Evolutionary conservation across 2,329 filamentous ascomycete genomes (phyloP).

Genomic region (Sporothrix schenckii): DNA sequence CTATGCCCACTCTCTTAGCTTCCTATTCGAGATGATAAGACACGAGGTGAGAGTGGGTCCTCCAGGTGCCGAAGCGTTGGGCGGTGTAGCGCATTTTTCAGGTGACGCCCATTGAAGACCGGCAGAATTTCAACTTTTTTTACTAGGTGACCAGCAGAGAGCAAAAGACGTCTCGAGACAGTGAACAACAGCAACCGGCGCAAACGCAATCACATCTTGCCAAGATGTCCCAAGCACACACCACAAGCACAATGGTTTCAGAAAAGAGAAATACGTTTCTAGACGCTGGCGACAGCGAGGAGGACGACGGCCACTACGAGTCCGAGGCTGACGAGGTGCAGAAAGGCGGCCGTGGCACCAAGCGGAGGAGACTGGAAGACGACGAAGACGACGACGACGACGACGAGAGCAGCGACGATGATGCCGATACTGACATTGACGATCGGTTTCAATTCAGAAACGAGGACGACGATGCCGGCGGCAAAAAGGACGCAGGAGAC

Average conservation of each 20-base stretch:
- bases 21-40: constrained; percentile 27
- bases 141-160: neutral
- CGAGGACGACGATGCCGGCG: neutral
- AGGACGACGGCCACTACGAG: constrained; percentile 63
- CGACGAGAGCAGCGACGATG: constrained; percentile 38
- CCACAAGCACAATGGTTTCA: constrained; percentile 57
- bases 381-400: constrained; percentile 44
- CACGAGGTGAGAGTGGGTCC: neutral
- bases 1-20: neutral
- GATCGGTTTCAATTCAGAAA: constrained; percentile 13
- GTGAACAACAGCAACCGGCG: neutral
- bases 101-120: neutral
- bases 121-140: constrained; percentile 26
- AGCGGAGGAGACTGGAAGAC: constrained; percentile 63
- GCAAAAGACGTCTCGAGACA: neutral
- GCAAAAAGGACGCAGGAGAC: neutral
- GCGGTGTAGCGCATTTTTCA: constrained; percentile 25
- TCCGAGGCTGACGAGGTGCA: constrained; percentile 68
- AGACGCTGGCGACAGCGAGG: constrained; percentile 61
- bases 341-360: constrained; percentile 64
- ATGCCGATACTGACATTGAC: constrained; percentile 34
- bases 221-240: neutral
- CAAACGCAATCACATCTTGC: neutral
- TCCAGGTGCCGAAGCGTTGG: neutral
- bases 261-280: constrained; percentile 75